Base-by-base conservation (phyloP, 768 basidiomycete species). In the Termitomyces sp. region DNA sequence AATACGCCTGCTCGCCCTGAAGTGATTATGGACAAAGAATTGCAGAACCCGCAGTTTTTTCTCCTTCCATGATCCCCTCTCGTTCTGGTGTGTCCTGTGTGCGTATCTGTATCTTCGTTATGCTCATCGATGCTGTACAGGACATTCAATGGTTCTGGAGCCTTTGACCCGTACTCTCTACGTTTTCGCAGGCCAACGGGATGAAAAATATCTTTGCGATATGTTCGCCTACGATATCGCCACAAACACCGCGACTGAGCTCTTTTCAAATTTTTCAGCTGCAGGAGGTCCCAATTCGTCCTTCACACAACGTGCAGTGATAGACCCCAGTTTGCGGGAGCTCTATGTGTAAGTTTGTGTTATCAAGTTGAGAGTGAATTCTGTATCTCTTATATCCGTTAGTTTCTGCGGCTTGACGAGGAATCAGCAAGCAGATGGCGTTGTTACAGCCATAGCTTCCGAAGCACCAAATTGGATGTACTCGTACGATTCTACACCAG, bases 141-240 rank as follows among this genome's bases (percentile, higher is more conserved):
- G 89, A 0, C 90, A 92, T 70, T 90, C 89, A 4, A 92, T 93
- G 90, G 80, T 91, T 4, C 75, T 91, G 20, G 90, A 92, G 54
- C 74, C 85, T 5, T 70, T 68, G 12, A 70, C 79, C 0, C 80
- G 79, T 36, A 81, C 77, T 0, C 75, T 92, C 16, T 87, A 82
- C 68, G 85, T 92, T 44, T 87, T 92, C 61, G 88, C 84, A 12
- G 90, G 91, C 1, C 85, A 88, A 68, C 77, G 81, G 18, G 83
- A 85, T 28, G 81, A 87, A 24, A 81, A 75, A 57, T 85, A 84
- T 59, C 77, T 88, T 9, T 81, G 85, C 3, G 90, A 92, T 68
- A 89, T 92, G 88, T 88, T 86, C 53, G 76, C 84, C 1, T 89
- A 84, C 70, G 81, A 90, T 56, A 79, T 87, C 60, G 70, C 73